Conservation (phyloP, 2,329 filamentous ascomycete genomes). For the Penicillium rolfsii region DNA sequence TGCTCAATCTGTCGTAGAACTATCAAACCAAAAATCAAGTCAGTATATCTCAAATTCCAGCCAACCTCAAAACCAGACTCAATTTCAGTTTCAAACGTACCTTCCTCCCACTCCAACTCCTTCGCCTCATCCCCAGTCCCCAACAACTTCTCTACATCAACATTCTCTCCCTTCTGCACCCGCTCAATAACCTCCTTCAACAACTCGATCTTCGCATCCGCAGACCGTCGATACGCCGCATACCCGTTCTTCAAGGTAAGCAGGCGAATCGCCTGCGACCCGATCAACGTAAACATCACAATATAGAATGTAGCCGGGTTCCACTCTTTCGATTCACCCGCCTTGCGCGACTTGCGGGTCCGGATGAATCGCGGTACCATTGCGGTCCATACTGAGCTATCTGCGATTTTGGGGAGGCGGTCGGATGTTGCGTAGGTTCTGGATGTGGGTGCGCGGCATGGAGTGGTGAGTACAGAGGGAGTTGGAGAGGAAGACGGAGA, state of each 20-base stretch:
- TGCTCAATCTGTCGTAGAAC: constrained; percentile 46
- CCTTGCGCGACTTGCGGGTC: constrained; percentile 39
- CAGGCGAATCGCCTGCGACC: constrained; percentile 94
- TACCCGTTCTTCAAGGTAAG: constrained; percentile 78
- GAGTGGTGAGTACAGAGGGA: constrained; percentile 7
- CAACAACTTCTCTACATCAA: constrained; percentile 81
- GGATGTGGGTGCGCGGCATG: constrained; percentile 10
- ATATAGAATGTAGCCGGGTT: constrained; percentile 84
- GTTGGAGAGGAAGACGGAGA: background rate
- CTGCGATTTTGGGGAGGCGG: constrained; percentile 50
- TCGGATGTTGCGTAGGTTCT: constrained; percentile 29
- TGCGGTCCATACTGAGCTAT: constrained; percentile 68
- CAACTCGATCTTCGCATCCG: constrained; percentile 76
- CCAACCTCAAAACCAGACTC: background rate
- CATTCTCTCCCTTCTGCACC: constrained; percentile 57
- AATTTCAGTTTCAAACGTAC: constrained; percentile 51
- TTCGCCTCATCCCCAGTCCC: constrained; percentile 75
- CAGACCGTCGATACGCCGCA: constrained; percentile 70
- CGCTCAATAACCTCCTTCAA: constrained; percentile 66
- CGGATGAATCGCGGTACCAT: constrained; percentile 65
- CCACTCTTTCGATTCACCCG: constrained; percentile 64
- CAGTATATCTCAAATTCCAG: background rate
- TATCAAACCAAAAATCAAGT: constrained; percentile 27
- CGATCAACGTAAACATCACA: constrained; percentile 81
- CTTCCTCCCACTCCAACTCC: constrained; percentile 87